Base-by-base conservation (phyloP, 2,329 filamentous ascomycete genomes). In the Phialophora expanda region DNA sequence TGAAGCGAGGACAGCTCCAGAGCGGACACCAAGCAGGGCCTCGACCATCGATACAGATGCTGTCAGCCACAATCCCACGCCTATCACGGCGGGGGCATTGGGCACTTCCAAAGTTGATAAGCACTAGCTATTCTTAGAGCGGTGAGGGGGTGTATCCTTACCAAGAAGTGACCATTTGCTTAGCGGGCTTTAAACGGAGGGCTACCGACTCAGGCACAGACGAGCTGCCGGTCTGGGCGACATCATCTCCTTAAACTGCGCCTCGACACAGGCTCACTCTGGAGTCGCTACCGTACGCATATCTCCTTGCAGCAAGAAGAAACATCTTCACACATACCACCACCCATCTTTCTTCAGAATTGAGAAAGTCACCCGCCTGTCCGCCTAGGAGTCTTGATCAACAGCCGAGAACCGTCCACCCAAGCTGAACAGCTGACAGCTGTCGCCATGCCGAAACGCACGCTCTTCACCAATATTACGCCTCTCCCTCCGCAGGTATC, bases 401-500 rank as follows among this genome's bases (percentile, higher is more conserved):
- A 11, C 14, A 26, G 28, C 30, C 38, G 34, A 53, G 46, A 17
- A 20, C n/a, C 41, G 38, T 34, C 7, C 12, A 55, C 7, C 48
- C 20, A 20, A 9, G 11, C 22, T 9, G n/a, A 44, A 20, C 46
- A 44, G 46, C 30, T 20, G 26, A 53, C 34, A 34, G 3, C 56
- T 26, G 28, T n/a, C 38, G 80, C 71, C 62, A 91, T 93, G 89
- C 87, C 87, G 56, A 91, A 88, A 78, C 84, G 88, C 69, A 87
- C 85, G 17, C 82, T 87, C 34, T 92, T 93, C 80, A 95, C 91
- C 46, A 90, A 87, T 54, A 87, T 93, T 72, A 95, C 91, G 30
- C 90, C 92, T 20, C 84, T 96, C 34, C 92, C 93, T 8, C 72
- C 85, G 1, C 82, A 83, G 71, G 85, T 95, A 70, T 83, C 87